Evolutionary conservation across 768 basidiomycete species (phyloP), one percentile per base, ranked within the genome.

Genomic region (Flagelloscypha sp.): DNA sequence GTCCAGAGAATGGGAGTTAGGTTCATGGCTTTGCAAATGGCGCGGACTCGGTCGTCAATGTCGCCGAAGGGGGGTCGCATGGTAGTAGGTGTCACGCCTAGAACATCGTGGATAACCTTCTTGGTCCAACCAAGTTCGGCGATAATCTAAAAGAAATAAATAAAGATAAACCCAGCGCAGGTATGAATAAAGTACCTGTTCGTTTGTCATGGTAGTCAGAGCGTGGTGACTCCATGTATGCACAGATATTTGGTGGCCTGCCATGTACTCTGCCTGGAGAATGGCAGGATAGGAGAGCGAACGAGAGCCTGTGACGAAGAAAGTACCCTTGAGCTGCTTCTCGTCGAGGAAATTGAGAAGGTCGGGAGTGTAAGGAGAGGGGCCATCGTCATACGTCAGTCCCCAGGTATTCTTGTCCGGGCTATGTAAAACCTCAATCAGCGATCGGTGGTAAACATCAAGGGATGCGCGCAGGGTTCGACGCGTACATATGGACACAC

Each of bases 121-220:
- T 61, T 69, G 13, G 69, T 62, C 74, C 74, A 79, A 13, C 71
- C 74, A 27, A 79, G 55, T 52, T 77, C 74, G 25, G 75, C 75
- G 27, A 77, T 71, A 46, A 75, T n/a, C n/a, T n/a, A n/a, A n/a
- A n/a, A n/a, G n/a, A n/a, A n/a, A n/a, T n/a, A n/a, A n/a, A n/a
- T n/a, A n/a, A n/a, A n/a, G n/a, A n/a, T n/a, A n/a, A n/a, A n/a
- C n/a, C n/a, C n/a, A n/a, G n/a, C n/a, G n/a, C n/a, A n/a, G n/a
- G n/a, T n/a, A n/a, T n/a, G n/a, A n/a, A n/a, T n/a, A n/a, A n/a
- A n/a, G n/a, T n/a, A n/a, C 61, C 42, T 72, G 47, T 49, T 76
- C 73, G 48, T 70, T 78, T 20, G 72, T 58, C 35, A 69, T 52
- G 7, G 72, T 73, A 30, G 75, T 76, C 38, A 75, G 55, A 3